Conservation (phyloP, 2,329 filamentous ascomycete genomes). For the Curvularia eragrostidis region DNA sequence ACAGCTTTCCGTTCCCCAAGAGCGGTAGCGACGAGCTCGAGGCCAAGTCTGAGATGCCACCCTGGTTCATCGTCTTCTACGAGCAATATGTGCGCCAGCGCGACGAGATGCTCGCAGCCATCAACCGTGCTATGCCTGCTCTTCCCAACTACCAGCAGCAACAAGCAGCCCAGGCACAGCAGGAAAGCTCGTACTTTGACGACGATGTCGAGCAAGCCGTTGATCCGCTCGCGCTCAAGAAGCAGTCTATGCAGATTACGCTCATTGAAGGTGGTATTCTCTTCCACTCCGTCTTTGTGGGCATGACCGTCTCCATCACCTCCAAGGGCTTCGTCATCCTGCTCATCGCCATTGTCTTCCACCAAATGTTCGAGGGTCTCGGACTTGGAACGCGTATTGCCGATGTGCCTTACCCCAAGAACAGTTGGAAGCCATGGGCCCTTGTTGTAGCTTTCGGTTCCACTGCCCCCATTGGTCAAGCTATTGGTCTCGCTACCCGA, state of each 20-base stretch:
- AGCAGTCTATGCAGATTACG: conserved; percentile 50
- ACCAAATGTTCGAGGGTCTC: conserved; percentile 69
- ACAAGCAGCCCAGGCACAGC: conserved; percentile 23
- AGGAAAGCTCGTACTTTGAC: conserved; percentile 47
- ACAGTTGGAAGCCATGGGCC: conserved; percentile 65
- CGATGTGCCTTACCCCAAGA: conserved; percentile 64
- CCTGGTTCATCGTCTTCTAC: conserved; percentile 69
- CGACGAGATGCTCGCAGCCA: conserved; percentile 64
- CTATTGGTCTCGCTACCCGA: conserved; percentile 65
- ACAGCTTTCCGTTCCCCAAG: conserved; percentile 42
- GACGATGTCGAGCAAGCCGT: conserved; percentile 47
- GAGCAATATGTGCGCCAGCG: conserved; percentile 68
- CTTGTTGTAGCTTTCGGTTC: conserved; percentile 68
- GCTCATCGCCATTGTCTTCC: conserved; percentile 67
- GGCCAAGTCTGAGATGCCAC: conserved; percentile 59
- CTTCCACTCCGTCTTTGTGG: conserved; percentile 70
- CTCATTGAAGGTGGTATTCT: conserved; percentile 67
- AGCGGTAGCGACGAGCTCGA: conserved; percentile 38
- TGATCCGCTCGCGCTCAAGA: conserved; percentile 49
- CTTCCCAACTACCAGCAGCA: conserved; percentile 44
- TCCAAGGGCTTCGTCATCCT: conserved; percentile 64
- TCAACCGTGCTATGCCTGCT: conserved; percentile 51
- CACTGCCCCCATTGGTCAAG: conserved; percentile 69
- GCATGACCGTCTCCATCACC: conserved; percentile 66
- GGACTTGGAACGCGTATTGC: conserved; percentile 68